These are phyloP conservation scores for Kluyveromyces sp. DNA, from an alignment of 1,139 yeast species.

Conservation along the genomic window DNA sequence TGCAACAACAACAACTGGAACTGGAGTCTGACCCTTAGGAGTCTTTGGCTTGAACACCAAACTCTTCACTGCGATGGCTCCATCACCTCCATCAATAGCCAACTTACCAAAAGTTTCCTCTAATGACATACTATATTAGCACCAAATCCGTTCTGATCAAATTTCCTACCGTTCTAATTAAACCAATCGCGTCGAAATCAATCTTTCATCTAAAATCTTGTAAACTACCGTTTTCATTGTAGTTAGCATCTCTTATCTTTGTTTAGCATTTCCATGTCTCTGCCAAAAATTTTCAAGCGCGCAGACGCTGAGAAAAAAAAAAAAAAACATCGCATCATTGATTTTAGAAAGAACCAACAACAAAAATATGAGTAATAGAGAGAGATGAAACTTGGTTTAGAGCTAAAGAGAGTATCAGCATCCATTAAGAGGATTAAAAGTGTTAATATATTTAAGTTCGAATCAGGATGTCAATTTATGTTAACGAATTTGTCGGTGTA, in stretches of 20 bases:
- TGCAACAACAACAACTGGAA: constrained; percentile 78
- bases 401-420: background rate
- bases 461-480: constrained; percentile 37
- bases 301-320: too few relatives aligned
- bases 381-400: too few relatives aligned
- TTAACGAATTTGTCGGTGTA: constrained; percentile 63
- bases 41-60: constrained; percentile 89
- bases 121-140: constrained; percentile 39
- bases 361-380: too few relatives aligned
- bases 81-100: constrained; percentile 41
- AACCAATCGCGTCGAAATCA: too few relatives aligned
- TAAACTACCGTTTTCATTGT: too few relatives aligned
- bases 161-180: background rate
- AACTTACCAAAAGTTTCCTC: constrained; percentile 54
- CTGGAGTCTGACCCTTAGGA: constrained; percentile 72
- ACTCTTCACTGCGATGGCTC: constrained; percentile 52
- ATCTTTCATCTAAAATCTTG: too few relatives aligned
- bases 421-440: background rate
- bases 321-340: too few relatives aligned
- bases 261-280: too few relatives aligned
- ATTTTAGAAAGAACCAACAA: too few relatives aligned
- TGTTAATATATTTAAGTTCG: background rate
- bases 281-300: too few relatives aligned
- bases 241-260: too few relatives aligned
- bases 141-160: background rate